A percentile compares a stretch with the other conserved stretches of the same genome.
Evolutionary conservation across 495 filamentous ascomycete genomes (phyloP).

Genomic region (Hypoxylon lenormandii): DNA sequence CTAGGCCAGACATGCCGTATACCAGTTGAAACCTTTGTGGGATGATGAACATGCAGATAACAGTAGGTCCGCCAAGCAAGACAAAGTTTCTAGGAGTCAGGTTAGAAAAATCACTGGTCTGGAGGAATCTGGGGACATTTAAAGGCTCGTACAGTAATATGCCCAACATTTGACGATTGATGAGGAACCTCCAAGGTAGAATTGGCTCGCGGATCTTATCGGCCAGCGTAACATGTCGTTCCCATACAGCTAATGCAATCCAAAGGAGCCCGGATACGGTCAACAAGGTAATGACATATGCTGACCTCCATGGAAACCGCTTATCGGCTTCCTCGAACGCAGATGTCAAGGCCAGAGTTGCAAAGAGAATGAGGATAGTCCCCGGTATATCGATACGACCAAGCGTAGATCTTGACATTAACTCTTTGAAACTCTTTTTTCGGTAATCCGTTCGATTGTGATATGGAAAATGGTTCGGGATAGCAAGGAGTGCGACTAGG

Average conservation of each 20-base stretch:
- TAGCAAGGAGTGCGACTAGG: constrained; percentile 4
- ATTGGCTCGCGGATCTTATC: constrained; percentile 30
- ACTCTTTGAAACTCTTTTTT: background rate
- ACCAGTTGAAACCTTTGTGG: constrained; percentile 64
- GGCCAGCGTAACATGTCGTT: constrained; percentile 17
- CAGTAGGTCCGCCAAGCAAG: constrained; percentile 21
- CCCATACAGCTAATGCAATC: constrained; percentile 16
- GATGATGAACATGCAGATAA: constrained; percentile 59
- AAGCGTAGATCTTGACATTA: background rate
- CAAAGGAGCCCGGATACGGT: background rate
- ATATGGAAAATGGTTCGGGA: constrained; percentile 28
- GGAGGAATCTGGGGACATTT: background rate
- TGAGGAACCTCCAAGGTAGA: constrained; percentile 40
- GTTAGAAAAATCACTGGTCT: background rate
- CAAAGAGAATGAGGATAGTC: constrained; percentile 36
- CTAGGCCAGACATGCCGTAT: constrained; percentile 48
- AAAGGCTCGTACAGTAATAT: constrained; percentile 22
- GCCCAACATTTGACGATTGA: constrained; percentile 29
- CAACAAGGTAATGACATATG: constrained; percentile 43
- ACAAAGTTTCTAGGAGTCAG: constrained; percentile 1
- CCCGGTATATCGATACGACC: constrained; percentile 37
- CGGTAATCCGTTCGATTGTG: constrained; percentile 18
- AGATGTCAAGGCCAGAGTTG: constrained; percentile 37
- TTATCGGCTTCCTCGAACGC: constrained; percentile 50
- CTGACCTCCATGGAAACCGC: constrained; percentile 43